Conservation (phyloP, 345 rosid genomes). For the Arabidopsis suecica region DNA sequence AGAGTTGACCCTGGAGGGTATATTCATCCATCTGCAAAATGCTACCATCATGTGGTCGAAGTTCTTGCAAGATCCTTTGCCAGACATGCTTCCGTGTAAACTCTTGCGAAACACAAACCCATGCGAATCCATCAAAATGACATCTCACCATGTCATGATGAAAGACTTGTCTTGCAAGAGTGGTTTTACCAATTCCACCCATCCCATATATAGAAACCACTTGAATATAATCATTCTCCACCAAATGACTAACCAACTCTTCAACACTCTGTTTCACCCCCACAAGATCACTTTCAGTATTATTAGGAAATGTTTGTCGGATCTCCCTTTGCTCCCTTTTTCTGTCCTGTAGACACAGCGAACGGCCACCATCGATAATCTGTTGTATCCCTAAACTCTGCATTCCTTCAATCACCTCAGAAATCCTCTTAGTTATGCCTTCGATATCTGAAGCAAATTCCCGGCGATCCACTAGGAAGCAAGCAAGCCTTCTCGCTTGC, state of each 20-base stretch:
- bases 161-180: constrained; percentile 47
- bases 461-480: constrained; percentile 3
- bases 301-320: constrained; percentile 42
- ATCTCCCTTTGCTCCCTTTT: constrained; percentile 19
- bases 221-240: neutral
- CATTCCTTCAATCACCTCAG: constrained; percentile 43
- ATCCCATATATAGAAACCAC: constrained; percentile 53
- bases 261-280: constrained; percentile 47
- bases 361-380: neutral
- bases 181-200: constrained; percentile 64
- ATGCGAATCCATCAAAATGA: constrained; percentile 45
- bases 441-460: constrained; percentile 5
- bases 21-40: constrained; percentile 34
- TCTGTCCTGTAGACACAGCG: constrained; percentile 6
- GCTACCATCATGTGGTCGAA: constrained; percentile 35
- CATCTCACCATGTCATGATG: constrained; percentile 30
- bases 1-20: constrained; percentile 31
- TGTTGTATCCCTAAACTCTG: constrained; percentile 40
- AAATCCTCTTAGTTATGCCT: constrained; percentile 42
- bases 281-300: constrained; percentile 43
- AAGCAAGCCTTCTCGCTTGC: constrained; percentile 11
- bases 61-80: constrained; percentile 42
- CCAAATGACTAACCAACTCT: constrained; percentile 36
- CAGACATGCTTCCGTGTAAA: constrained; percentile 42
- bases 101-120: constrained; percentile 52